Evolutionary conservation across 352 stramenopile species (phyloP).

Genomic region (Globisporangium yorkense): DNA sequence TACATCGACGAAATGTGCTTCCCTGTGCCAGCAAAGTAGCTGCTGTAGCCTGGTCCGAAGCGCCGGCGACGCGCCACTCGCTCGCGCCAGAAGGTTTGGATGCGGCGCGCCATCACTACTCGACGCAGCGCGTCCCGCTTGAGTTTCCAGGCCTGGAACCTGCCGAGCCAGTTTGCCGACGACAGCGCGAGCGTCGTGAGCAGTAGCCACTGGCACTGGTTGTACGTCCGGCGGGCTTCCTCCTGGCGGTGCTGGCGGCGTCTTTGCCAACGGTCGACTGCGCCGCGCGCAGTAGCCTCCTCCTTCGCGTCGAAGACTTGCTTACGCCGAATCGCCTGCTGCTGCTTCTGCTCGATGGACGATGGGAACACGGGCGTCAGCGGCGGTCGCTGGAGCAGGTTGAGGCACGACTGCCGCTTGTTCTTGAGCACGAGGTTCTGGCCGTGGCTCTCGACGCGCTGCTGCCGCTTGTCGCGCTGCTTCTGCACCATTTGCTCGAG

Average conservation of each 20-base stretch:
- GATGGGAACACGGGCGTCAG: constrained; percentile 57
- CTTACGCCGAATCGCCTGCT: constrained; percentile 45
- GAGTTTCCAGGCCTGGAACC: constrained; percentile 38
- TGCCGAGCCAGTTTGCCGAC: constrained; percentile 28
- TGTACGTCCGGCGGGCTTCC: constrained; percentile 23
- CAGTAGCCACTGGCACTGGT: constrained; percentile 58
- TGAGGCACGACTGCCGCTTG: constrained; percentile 23
- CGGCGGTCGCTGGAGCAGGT: constrained; percentile 38
- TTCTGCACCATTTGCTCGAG: constrained; percentile 39
- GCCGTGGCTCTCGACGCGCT: constrained; percentile 34
- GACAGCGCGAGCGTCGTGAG: constrained; percentile 30
- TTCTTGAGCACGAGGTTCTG: constrained; percentile 49
- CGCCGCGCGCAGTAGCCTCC: constrained; percentile 25
- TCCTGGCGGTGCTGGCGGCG: constrained; percentile 29
- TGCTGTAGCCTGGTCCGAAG: constrained; percentile 12
- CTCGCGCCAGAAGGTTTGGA: constrained; percentile 54
- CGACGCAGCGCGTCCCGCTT: constrained; percentile 27
- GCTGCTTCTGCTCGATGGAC: constrained; percentile 37
- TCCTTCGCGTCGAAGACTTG: constrained; percentile 38
- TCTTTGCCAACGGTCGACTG: constrained; percentile 51
- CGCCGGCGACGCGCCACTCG: constrained; percentile 21
- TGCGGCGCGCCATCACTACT: constrained; percentile 41
- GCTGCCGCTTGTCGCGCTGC: constrained; percentile 29
- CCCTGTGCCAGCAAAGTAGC: not conserved
- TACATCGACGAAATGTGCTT: constrained; percentile 26